A percentile compares a stretch with the other conserved stretches of the same genome.
These are phyloP conservation scores for Aureobasidium namibiae DNA, from an alignment of 2,329 filamentous ascomycete genomes.

Conservation along the genomic window DNA sequence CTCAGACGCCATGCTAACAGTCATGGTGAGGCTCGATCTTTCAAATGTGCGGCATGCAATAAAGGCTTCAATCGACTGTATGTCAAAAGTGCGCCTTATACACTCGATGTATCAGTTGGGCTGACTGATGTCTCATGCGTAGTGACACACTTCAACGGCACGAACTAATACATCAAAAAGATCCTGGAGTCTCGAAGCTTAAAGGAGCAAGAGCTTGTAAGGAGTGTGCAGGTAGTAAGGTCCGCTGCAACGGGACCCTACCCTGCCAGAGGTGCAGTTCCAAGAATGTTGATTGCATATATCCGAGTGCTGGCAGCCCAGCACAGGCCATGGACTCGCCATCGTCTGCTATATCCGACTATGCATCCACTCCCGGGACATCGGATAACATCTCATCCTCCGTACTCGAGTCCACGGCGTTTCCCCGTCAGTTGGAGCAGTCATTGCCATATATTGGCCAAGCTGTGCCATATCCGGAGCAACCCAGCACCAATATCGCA, in stretches of 20 bases:
- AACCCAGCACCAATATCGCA: neutral
- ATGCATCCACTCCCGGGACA: neutral
- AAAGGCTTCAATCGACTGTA: slow-evolving; percentile 22
- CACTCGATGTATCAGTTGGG: too few species aligned
- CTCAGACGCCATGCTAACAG: slow-evolving; percentile 21
- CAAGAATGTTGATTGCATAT: slow-evolving; percentile 20
- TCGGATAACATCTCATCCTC: neutral
- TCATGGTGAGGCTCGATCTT: slow-evolving; percentile 19
- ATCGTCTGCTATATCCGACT: neutral
- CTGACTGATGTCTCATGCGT: neutral
- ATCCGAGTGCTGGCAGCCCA: slow-evolving; percentile 16
- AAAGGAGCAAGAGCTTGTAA: slow-evolving; percentile 22
- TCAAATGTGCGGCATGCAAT: slow-evolving; percentile 18
- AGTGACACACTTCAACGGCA: slow-evolving; percentile 23
- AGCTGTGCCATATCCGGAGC: neutral
- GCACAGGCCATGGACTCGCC: neutral
- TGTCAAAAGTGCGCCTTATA: neutral
- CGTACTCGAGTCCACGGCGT: neutral
- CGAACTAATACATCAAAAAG: slow-evolving; percentile 19
- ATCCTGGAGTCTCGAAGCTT: slow-evolving; percentile 16
- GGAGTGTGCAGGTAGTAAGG: slow-evolving; percentile 22
- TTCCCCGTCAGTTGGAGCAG: neutral
- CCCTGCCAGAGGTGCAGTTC: slow-evolving; percentile 22
- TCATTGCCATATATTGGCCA: neutral
- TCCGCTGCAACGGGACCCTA: slow-evolving; percentile 23